Evolutionary conservation across 2,329 filamentous ascomycete genomes (phyloP), one percentile per base, ranked within the genome.

Genomic region (Arachnomyces sp.): DNA sequence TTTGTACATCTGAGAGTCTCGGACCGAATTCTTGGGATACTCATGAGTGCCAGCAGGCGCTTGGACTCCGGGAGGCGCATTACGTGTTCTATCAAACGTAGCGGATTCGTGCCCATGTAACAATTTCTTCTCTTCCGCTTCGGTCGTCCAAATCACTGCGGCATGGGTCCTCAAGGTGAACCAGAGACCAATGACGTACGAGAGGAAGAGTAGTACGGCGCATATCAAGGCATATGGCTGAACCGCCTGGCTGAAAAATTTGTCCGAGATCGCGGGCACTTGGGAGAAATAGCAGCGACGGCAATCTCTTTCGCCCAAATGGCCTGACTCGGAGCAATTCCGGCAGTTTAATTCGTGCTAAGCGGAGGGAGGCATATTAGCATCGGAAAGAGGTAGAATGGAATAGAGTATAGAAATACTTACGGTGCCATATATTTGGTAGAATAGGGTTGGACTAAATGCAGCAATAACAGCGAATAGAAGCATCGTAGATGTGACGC

Each of bases 401-500:
- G 31, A 29, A 13, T 8, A 9, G 18, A 13, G 9, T 5, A 8
- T 16, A 12, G 8, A 31, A 17, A 30, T 21, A 69, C 75, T 68
- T 68, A 81, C 77, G 36, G 88, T 95, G 52, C 92, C 93, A 62
- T 96, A 96, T 47, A 98, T 95, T 58, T 98, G 90, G 65, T 96
- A 98, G 67, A 98, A 98, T 11, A 98, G 69, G 0, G 92, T 98
- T 2, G 92, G 92, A 0, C 90, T 84, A 63, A 98, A 98, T 7
- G 90, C 87, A 46, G 86, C 90, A 52, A 98, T 92, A 30, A 94
- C 85, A 16, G 92, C 90, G 59, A 98, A 98, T 7, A 98, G 73
- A 42, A 98, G 69, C 92, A 98, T 98, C 0, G 92, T 98, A 2
- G 89, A 95, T 1, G 90, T 96, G 28, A 96, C 92, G 58, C 92